Base-by-base conservation (phyloP, 2,329 filamentous ascomycete genomes). In the Cryphonectria parasitica region DNA sequence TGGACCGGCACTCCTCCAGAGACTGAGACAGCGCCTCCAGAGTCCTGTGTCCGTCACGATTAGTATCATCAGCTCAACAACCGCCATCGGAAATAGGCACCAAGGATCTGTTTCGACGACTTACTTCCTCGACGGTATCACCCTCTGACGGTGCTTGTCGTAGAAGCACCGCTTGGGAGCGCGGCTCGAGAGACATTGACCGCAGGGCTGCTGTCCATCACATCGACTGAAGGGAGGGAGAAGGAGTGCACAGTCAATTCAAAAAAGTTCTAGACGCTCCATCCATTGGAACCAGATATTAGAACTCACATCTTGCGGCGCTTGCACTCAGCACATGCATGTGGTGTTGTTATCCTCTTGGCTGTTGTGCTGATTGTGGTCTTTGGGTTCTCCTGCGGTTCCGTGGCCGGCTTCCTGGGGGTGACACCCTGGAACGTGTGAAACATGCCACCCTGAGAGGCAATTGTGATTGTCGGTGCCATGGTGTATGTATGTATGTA, bases 171-270 rank as follows among this genome's bases (percentile, higher is more conserved):
- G 86, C 78, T 94, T 92, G 4, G 92, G 91, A 73, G 92, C 92
- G 69, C 93, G 89, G 78, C 93, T 95, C 79, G 92, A 94, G 70
- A 92, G 87, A 78, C 93, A 96, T 78, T 94, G 92, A 52, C 92
- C 91, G 77, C 93, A 96, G 15, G 93, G 93, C 77, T 93, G 91
- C 74, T 91, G 88, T 68, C 93, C 93, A 82, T 95, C 92, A 77
- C 93, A 96, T 73, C 93, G 90, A 69, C 83, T 85, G 36, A 39
- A 2, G 36, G 7, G 36, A 67, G 45, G 25, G 31, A 34, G 17
- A 34, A 67, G 39, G 25, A 25, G 28, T 66, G 28, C 61, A 60
- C 25, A 62, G 74, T 82, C 74, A 82, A 78, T 31, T 3, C 71
- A 34, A 31, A 15, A 25, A 15, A 39, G 36, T 39, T 62, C 60